Evolutionary conservation across 495 filamentous ascomycete species (phyloP).

Genomic region (Penicillium bialowiezense): DNA sequence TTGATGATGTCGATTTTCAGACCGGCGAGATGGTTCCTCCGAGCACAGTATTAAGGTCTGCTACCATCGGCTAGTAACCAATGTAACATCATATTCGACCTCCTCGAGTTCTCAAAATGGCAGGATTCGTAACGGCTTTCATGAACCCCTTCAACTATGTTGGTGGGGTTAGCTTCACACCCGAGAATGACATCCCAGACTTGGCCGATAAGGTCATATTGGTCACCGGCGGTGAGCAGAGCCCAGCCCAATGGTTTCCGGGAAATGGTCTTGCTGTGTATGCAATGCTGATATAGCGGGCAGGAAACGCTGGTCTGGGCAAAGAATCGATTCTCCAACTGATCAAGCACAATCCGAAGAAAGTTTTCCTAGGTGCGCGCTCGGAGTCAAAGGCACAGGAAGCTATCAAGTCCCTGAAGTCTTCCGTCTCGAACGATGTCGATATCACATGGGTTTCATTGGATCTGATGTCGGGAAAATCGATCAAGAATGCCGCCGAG

Average conservation of each 20-base stretch:
- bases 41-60: background rate
- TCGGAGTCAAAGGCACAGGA: conserved; percentile 29
- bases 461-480: conserved; percentile 44
- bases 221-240: conserved; percentile 56
- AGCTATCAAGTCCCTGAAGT: conserved; percentile 22
- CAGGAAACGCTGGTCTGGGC: conserved; percentile 58
- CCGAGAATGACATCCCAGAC: conserved; percentile 50
- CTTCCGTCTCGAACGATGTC: conserved; percentile 15
- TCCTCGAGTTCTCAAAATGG: conserved; percentile 9
- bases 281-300: conserved; percentile 13
- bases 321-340: conserved; percentile 52
- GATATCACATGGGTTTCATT: conserved; percentile 40
- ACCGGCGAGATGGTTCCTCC: background rate
- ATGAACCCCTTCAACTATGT: conserved; percentile 26
- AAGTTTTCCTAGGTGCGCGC: conserved; percentile 52
- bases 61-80: conserved; percentile 1
- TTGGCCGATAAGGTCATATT: conserved; percentile 52
- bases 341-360: conserved; percentile 51
- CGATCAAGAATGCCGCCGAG: conserved; percentile 50
- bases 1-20: background rate
- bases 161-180: conserved; percentile 30
- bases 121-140: conserved; percentile 18
- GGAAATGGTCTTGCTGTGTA: too few species aligned
- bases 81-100: background rate
- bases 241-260: too few species aligned